phyloP scores from a whole-genome alignment of 2,329 filamentous ascomycete genomes.

The Penicillium polonicum region DNA sequence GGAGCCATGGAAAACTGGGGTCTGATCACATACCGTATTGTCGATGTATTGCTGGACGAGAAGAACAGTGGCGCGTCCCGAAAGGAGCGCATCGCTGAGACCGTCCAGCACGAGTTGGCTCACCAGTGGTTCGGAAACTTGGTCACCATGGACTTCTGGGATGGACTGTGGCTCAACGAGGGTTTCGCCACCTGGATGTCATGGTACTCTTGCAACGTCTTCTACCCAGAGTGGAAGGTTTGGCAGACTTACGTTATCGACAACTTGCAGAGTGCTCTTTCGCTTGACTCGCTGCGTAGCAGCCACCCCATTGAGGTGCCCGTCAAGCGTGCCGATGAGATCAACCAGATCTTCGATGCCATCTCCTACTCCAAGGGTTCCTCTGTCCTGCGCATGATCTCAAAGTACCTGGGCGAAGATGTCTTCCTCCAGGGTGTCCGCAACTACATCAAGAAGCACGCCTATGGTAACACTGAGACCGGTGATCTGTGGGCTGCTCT shows the following conservation, averaged over 20 bases:
- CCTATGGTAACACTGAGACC: constrained; percentile 93
- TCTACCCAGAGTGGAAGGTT: constrained; percentile 98
- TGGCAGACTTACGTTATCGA: constrained; percentile 96
- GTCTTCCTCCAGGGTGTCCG: constrained; percentile 89
- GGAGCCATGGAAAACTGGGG: constrained; percentile 99
- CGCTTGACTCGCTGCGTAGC: constrained; percentile 85
- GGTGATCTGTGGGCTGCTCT: constrained; percentile 87
- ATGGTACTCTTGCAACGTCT: constrained; percentile 89
- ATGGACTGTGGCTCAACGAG: constrained; percentile 94
- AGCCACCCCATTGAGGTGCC: constrained; percentile 96
- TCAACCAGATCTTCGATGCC: constrained; percentile 97
- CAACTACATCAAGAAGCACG: constrained; percentile 89
- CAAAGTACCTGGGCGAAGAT: constrained; percentile 89
- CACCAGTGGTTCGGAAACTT: constrained; percentile 99
- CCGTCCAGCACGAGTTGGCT: constrained; percentile 93
- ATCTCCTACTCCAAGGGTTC: constrained; percentile 98
- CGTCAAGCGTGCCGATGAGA: constrained; percentile 90
- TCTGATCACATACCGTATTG: constrained; percentile 88
- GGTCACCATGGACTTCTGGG: constrained; percentile 99
- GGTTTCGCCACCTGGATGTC: constrained; percentile 92
- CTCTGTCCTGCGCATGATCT: constrained; percentile 94
- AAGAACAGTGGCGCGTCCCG: constrained; percentile 84
- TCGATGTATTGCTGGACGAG: constrained; percentile 86
- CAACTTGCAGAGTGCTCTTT: constrained; percentile 82
- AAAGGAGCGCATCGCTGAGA: constrained; percentile 91